Evolutionary conservation across 75 land plant species (phyloP).

Genomic region (Gnetum montanum): DNA sequence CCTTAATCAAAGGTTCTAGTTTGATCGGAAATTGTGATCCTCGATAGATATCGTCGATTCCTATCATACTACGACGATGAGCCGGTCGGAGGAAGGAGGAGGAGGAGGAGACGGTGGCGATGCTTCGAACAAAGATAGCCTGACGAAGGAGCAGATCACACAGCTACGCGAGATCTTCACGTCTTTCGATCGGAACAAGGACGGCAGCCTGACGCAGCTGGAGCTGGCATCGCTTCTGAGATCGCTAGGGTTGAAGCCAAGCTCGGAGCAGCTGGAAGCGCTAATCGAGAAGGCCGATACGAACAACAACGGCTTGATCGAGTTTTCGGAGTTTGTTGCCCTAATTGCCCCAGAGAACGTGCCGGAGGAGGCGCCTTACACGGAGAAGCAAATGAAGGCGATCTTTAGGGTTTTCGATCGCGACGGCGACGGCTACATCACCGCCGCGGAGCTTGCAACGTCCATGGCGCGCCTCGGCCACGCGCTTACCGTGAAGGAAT

Average conservation of each 20-base stretch:
- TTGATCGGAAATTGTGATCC: no score
- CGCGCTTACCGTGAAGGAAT: constrained; percentile 41
- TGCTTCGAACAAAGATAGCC: no score
- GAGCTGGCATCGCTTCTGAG: constrained; percentile 50
- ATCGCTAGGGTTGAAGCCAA: constrained; percentile 44
- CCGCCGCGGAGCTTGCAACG: constrained; percentile 51
- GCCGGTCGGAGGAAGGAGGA: background rate
- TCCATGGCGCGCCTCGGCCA: constrained; percentile 60
- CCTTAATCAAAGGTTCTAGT: no score
- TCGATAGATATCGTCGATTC: no score
- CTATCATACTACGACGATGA: background rate
- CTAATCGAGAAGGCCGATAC: constrained; percentile 33
- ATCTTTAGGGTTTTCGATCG: constrained; percentile 43
- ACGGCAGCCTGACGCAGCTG: constrained; percentile 55
- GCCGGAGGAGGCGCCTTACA: background rate
- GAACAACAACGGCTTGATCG: constrained; percentile 47
- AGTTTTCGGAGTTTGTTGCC: constrained; percentile 39
- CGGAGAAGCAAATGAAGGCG: constrained; percentile 26
- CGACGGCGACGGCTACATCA: constrained; percentile 48
- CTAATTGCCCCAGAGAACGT: constrained; percentile 13
- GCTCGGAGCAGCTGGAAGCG: constrained; percentile 29
- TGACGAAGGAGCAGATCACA: constrained; percentile 24
- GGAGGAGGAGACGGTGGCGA: constrained; percentile 1
- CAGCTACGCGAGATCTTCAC: constrained; percentile 35
- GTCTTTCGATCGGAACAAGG: constrained; percentile 43